Conservation (phyloP, 2,329 filamentous ascomycete species). For the Trichoderma asperellum region DNA sequence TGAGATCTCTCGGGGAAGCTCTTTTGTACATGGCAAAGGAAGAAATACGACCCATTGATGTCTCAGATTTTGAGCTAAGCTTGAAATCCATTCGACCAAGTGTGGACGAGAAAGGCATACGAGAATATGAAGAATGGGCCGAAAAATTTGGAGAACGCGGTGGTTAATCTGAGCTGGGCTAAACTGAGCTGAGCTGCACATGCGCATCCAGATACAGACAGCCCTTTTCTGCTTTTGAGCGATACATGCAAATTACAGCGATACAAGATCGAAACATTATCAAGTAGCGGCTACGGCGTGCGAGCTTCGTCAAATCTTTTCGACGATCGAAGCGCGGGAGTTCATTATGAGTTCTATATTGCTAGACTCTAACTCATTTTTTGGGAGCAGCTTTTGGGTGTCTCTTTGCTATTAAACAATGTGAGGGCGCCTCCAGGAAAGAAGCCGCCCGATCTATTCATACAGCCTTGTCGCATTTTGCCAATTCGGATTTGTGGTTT, state of each 20-base stretch:
- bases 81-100: slow-evolving; percentile 84
- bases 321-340: not conserved
- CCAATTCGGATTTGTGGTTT: not conserved
- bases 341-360: slow-evolving; percentile 13
- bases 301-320: not conserved
- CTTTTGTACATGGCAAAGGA: slow-evolving; percentile 92
- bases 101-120: slow-evolving; percentile 81
- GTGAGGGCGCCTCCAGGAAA: not conserved
- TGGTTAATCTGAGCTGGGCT: slow-evolving; percentile 53
- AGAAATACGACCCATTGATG: slow-evolving; percentile 83
- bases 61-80: slow-evolving; percentile 83
- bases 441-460: slow-evolving; percentile 8
- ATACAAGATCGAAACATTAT: not conserved
- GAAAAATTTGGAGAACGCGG: slow-evolving; percentile 89
- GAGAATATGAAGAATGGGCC: slow-evolving; percentile 94
- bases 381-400: slow-evolving; percentile 8
- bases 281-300: not conserved
- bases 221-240: not conserved
- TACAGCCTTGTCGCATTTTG: slow-evolving; percentile 9
- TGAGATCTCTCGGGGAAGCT: slow-evolving; percentile 87
- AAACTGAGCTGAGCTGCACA: not conserved
- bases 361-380: slow-evolving; percentile 7
- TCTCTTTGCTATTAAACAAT: slow-evolving; percentile 9
- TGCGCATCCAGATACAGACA: not conserved
- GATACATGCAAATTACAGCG: not conserved